Evolutionary conservation across 495 filamentous ascomycete genomes (phyloP).

Genomic region (Aspergillus ostianus): DNA sequence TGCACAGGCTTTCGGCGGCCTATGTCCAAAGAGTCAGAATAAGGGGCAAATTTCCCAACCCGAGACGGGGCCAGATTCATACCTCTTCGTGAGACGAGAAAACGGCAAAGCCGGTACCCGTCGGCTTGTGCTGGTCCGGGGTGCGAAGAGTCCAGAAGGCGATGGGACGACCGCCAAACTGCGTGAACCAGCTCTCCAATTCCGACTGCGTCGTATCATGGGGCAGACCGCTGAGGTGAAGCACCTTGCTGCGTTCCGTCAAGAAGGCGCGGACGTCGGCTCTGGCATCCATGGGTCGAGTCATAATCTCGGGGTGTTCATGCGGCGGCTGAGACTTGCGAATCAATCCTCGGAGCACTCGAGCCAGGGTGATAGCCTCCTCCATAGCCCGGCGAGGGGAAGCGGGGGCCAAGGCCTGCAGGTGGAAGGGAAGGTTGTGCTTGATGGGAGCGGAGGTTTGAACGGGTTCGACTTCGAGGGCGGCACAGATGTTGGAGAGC

Average conservation of each 20-base stretch:
- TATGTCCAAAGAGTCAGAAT: conserved; percentile 29
- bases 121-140: conserved; percentile 97
- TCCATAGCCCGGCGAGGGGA: conserved; percentile 98
- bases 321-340: conserved; percentile 92
- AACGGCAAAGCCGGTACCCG: conserved; percentile 93
- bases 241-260: conserved; percentile 90
- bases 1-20: conserved; percentile 95
- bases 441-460: conserved; percentile 97
- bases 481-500: conserved; percentile 94
- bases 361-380: conserved; percentile 89
- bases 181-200: conserved; percentile 98
- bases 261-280: conserved; percentile 97
- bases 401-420: conserved; percentile 92
- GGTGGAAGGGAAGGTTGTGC: conserved; percentile 95
- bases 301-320: conserved; percentile 90
- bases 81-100: conserved; percentile 99
- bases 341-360: conserved; percentile 87
- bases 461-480: conserved; percentile 94
- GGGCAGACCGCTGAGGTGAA: conserved; percentile 94
- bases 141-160: conserved; percentile 98
- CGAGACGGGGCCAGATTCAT: conserved; percentile 34
- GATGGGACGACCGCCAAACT: conserved; percentile 97
- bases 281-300: conserved; percentile 91
- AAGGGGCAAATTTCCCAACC: not conserved
- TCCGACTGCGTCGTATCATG: conserved; percentile 98